Conservation (phyloP, 495 filamentous ascomycete species). For the Amphirosellinia nigrospora region DNA sequence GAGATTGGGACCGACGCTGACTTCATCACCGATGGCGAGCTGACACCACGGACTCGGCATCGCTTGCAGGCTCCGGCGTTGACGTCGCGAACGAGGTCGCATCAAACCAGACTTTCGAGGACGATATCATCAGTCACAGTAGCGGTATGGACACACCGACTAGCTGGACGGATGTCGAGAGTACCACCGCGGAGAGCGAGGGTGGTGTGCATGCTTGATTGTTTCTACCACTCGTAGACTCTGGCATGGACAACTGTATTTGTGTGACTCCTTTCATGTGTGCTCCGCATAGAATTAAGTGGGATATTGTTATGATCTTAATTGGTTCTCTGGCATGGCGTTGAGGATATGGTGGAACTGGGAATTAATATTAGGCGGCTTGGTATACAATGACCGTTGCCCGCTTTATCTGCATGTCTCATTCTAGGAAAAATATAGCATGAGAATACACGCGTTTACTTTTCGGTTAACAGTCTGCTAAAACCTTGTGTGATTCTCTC, state of each 20-base stretch:
- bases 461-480: background rate
- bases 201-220: conserved; percentile 40
- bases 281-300: background rate
- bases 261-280: background rate
- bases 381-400: background rate
- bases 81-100: conserved; percentile 47
- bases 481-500: background rate
- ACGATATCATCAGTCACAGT: conserved; percentile 69
- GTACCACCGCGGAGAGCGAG: conserved; percentile 62
- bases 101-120: conserved; percentile 45
- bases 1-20: conserved; percentile 49
- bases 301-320: background rate
- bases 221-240: background rate
- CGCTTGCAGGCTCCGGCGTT: conserved; percentile 50
- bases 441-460: background rate
- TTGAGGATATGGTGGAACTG: conserved; percentile 1
- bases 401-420: background rate
- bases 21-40: conserved; percentile 50
- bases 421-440: background rate
- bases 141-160: conserved; percentile 67
- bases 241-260: background rate
- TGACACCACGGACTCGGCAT: conserved; percentile 59
- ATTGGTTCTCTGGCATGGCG: conserved; percentile 3
- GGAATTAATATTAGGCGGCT: background rate
- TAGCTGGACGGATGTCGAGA: conserved; percentile 82